These are phyloP conservation scores for Trichosporon inkin DNA, from an alignment of 1,284 basidiomycete genomes.

Conservation along the genomic window DNA sequence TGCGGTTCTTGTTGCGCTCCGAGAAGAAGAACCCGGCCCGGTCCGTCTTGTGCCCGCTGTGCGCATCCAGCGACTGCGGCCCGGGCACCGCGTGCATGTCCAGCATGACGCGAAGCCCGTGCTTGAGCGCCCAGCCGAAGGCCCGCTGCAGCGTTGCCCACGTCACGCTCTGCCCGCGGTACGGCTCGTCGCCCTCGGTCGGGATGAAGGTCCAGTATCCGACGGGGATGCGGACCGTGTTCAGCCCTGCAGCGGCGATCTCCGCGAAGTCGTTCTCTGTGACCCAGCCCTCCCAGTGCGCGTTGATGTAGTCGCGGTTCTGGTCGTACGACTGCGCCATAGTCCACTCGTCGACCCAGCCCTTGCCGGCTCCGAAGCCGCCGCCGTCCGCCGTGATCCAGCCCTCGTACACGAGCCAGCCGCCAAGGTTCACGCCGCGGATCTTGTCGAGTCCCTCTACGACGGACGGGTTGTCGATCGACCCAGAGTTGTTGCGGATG, in stretches of 20 bases:
- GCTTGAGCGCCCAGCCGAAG: conserved; percentile 78
- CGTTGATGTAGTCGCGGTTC: conserved; percentile 55
- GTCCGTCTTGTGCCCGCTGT: conserved; percentile 55
- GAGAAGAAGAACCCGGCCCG: conserved; percentile 77
- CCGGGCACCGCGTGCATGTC: conserved; percentile 77
- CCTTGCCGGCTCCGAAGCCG: background rate
- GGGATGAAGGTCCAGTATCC: conserved; percentile 79
- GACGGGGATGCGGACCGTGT: conserved; percentile 78
- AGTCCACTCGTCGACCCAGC: conserved; percentile 67
- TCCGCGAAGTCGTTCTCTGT: conserved; percentile 84
- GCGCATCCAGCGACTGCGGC: conserved; percentile 59
- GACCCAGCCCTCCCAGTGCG: conserved; percentile 72
- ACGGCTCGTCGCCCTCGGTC: conserved; percentile 70
- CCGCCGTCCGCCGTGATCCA: conserved; percentile 48
- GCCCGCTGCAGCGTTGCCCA: conserved; percentile 74
- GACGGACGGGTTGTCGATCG: background rate
- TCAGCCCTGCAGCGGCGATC: conserved; percentile 82
- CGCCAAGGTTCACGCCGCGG: conserved; percentile 78
- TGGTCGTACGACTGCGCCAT: conserved; percentile 48
- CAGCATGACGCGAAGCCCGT: conserved; percentile 77
- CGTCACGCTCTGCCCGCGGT: conserved; percentile 65
- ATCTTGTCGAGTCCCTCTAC: conserved; percentile 56
- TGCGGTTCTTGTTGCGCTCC: conserved; percentile 79
- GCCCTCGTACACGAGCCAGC: conserved; percentile 57
- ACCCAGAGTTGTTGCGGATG: background rate